Conservation (phyloP, 2,329 filamentous ascomycete genomes). For the Ophiocordyceps camponoti-saundersi region DNA sequence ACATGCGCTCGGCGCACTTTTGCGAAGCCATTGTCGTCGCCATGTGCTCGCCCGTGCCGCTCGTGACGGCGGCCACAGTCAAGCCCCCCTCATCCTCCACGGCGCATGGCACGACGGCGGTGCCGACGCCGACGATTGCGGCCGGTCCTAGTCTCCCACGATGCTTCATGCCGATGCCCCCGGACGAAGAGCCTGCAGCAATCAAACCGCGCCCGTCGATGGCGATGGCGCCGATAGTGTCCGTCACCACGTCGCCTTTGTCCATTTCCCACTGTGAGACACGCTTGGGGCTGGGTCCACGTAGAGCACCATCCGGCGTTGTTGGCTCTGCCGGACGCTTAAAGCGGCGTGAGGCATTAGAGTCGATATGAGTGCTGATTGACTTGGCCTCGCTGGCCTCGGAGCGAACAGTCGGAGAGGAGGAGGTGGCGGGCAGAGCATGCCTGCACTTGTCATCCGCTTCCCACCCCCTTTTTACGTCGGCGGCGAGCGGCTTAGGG, state of each 20-base stretch:
- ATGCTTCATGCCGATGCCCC: slow-evolving; percentile 97
- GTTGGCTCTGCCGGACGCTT: slow-evolving; percentile 14
- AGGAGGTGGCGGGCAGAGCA: slow-evolving; percentile 5
- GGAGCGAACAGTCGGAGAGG: slow-evolving; percentile 5
- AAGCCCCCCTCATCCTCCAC: slow-evolving; percentile 49
- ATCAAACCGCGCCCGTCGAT: slow-evolving; percentile 76
- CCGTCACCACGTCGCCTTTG: slow-evolving; percentile 53
- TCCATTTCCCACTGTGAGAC: slow-evolving; percentile 7
- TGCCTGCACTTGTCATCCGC: background rate
- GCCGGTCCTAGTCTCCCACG: slow-evolving; percentile 81
- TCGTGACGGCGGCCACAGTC: slow-evolving; percentile 71
- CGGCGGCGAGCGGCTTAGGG: background rate
- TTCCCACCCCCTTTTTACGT: background rate
- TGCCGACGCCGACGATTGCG: slow-evolving; percentile 80
- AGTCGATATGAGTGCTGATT: slow-evolving; percentile 1
- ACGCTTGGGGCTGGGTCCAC: slow-evolving; percentile 5
- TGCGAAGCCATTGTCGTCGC: slow-evolving; percentile 84
- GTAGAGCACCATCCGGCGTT: slow-evolving; percentile 1
- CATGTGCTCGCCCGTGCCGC: slow-evolving; percentile 96
- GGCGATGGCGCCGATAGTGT: slow-evolving; percentile 92
- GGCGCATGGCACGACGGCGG: slow-evolving; percentile 68
- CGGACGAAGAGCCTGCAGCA: slow-evolving; percentile 87
- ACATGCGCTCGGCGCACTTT: slow-evolving; percentile 72
- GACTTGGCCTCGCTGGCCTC: background rate
- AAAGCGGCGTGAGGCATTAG: slow-evolving; percentile 12